Evolutionary conservation across 148 eudicot species (phyloP).

Genomic region (Arctostaphylos glauca): DNA sequence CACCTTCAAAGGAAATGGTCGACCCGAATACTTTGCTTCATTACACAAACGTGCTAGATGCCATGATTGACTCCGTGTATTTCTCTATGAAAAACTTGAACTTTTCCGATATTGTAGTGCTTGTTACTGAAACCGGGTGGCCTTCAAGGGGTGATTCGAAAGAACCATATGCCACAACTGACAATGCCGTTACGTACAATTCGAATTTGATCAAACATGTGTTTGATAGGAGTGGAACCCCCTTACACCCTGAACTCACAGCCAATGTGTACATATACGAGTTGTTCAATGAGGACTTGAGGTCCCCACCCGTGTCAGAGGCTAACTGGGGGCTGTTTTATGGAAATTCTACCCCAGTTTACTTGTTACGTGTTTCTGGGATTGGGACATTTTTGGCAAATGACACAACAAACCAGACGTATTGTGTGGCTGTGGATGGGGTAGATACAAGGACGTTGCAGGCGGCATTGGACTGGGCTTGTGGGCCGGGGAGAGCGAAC

Average conservation of each 20-base stretch:
- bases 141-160: slow-evolving; percentile 88
- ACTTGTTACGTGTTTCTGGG: slow-evolving; percentile 74
- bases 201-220: slow-evolving; percentile 84
- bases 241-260: slow-evolving; percentile 70
- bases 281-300: slow-evolving; percentile 89
- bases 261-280: slow-evolving; percentile 79
- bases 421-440: slow-evolving; percentile 69
- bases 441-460: slow-evolving; percentile 66
- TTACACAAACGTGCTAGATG: slow-evolving; percentile 87
- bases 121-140: slow-evolving; percentile 94
- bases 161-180: slow-evolving; percentile 78
- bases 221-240: slow-evolving; percentile 62
- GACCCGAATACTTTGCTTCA: slow-evolving; percentile 91
- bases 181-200: slow-evolving; percentile 80
- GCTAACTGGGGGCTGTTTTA: slow-evolving; percentile 94
- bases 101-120: slow-evolving; percentile 60
- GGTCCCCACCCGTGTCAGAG: slow-evolving; percentile 83
- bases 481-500: slow-evolving; percentile 93
- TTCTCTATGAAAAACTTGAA: slow-evolving; percentile 84
- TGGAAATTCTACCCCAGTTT: slow-evolving; percentile 67
- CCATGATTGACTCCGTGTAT: slow-evolving; percentile 88
- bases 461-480: slow-evolving; percentile 92
- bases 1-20: slow-evolving; percentile 95
- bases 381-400: slow-evolving; percentile 83
- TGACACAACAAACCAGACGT: slow-evolving; percentile 81